A percentile compares a stretch with the other conserved stretches of the same genome.
phyloP scores from a whole-genome alignment of 495 filamentous ascomycete genomes.

The Penicillium flavigenum region DNA sequence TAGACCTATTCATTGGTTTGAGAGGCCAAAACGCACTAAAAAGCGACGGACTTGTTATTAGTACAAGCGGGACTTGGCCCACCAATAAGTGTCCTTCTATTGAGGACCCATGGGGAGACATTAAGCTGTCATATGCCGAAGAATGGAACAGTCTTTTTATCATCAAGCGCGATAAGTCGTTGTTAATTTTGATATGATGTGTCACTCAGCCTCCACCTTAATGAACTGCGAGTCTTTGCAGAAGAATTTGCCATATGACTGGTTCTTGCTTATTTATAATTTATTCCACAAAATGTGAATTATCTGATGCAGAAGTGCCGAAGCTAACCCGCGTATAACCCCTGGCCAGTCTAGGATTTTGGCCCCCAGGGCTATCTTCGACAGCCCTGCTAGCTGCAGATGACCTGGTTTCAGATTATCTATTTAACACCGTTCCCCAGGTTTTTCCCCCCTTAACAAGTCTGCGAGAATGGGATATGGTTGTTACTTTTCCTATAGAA shows the following conservation, averaged over 20 bases:
- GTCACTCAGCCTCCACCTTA: neutral
- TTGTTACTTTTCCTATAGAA: neutral
- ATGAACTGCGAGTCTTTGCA: too few relatives aligned
- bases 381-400: neutral
- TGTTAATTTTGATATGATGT: neutral
- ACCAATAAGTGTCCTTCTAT: neutral
- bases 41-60: neutral
- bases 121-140: neutral
- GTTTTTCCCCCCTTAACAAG: neutral
- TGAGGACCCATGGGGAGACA: neutral
- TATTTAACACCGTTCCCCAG: neutral
- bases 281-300: neutral
- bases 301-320: neutral
- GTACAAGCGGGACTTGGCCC: neutral
- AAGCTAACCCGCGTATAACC: neutral
- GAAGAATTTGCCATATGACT: neutral
- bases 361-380: neutral
- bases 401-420: neutral
- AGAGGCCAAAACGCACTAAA: neutral
- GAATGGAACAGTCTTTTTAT: neutral
- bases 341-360: neutral
- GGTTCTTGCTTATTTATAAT: neutral
- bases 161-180: neutral
- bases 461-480: neutral
- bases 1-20: neutral